Evolutionary conservation across 805 yeast genomes (phyloP).

Genomic region (Komagataella phaffii): DNA sequence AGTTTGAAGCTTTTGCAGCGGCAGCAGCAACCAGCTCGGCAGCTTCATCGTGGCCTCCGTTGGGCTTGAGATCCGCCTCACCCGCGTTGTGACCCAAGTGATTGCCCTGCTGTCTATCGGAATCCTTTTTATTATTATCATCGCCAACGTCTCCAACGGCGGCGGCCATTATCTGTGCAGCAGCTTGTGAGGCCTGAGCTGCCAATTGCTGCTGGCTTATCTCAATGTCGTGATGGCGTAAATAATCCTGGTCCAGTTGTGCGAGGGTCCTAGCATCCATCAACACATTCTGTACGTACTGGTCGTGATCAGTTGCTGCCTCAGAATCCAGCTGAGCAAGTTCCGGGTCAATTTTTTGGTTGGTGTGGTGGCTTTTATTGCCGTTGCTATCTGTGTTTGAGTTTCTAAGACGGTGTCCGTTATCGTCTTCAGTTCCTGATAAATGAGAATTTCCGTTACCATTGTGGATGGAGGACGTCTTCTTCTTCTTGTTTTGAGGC

Average conservation of each 20-base stretch:
- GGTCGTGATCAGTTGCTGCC: slow-evolving; percentile 39
- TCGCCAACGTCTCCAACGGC: neutral
- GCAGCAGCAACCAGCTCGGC: slow-evolving; percentile 28
- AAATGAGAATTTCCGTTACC: neutral
- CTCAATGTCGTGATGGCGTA: slow-evolving; percentile 11
- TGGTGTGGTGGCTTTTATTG: slow-evolving; percentile 3
- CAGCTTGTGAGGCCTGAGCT: slow-evolving; percentile 6
- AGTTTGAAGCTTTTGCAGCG: slow-evolving; percentile 25
- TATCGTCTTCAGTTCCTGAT: neutral
- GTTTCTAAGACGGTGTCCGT: neutral
- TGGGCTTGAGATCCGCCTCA: neutral
- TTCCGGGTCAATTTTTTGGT: slow-evolving; percentile 41
- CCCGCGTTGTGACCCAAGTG: slow-evolving; percentile 1
- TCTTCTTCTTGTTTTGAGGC: slow-evolving; percentile 1
- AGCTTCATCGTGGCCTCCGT: slow-evolving; percentile 12
- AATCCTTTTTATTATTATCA: neutral
- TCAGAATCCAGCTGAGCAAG: slow-evolving; percentile 31
- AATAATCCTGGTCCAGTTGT: slow-evolving; percentile 16
- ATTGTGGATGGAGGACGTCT: neutral
- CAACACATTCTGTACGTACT: slow-evolving; percentile 57
- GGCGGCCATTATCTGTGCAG: slow-evolving; percentile 10
- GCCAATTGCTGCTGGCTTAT: slow-evolving; percentile 2
- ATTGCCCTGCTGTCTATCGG: neutral
- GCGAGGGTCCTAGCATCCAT: slow-evolving; percentile 56
- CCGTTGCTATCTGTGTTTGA: neutral